Conservation (phyloP, 192 early-diverging fungal genomes). For the Coemansia sp. region DNA sequence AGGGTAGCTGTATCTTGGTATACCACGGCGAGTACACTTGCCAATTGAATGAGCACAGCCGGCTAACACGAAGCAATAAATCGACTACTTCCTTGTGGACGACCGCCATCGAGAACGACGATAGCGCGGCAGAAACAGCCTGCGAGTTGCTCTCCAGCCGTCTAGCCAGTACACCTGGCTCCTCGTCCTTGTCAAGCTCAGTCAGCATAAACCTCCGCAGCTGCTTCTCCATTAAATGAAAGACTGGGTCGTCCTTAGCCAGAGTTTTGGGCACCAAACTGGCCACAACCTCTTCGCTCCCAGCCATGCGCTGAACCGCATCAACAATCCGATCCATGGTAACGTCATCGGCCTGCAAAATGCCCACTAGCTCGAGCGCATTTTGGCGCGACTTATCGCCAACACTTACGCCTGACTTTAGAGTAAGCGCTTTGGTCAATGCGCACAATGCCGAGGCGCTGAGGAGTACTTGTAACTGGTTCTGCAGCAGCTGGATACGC, state of each 20-base stretch:
- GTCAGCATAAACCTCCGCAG: slow-evolving; percentile 32
- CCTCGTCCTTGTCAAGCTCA: slow-evolving; percentile 20
- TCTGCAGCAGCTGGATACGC: slow-evolving; percentile 37
- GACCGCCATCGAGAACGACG: slow-evolving; percentile 15
- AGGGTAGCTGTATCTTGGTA: slow-evolving; percentile 18
- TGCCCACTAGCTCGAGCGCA: slow-evolving; percentile 13
- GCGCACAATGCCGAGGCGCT: slow-evolving; percentile 29
- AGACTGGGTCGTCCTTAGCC: slow-evolving; percentile 35
- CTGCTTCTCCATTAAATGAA: slow-evolving; percentile 23
- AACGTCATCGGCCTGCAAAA: slow-evolving; percentile 28
- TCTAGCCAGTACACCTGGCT: slow-evolving; percentile 7
- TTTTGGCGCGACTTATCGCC: slow-evolving; percentile 12
- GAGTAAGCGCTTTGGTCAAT: slow-evolving; percentile 8
- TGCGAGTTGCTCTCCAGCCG: slow-evolving; percentile 13
- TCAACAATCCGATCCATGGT: slow-evolving; percentile 29
- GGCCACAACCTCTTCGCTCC: background rate
- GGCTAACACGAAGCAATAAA: slow-evolving; percentile 24
- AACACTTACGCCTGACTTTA: background rate
- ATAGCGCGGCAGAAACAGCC: slow-evolving; percentile 13
- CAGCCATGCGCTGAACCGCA: slow-evolving; percentile 6
- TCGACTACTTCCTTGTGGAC: slow-evolving; percentile 18
- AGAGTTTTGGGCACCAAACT: slow-evolving; percentile 38
- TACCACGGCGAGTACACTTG: slow-evolving; percentile 46
- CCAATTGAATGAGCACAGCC: slow-evolving; percentile 50
- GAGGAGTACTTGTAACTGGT: slow-evolving; percentile 39